Conservation (phyloP, 148 eudicot species). For the Rhododendron simsii region DNA sequence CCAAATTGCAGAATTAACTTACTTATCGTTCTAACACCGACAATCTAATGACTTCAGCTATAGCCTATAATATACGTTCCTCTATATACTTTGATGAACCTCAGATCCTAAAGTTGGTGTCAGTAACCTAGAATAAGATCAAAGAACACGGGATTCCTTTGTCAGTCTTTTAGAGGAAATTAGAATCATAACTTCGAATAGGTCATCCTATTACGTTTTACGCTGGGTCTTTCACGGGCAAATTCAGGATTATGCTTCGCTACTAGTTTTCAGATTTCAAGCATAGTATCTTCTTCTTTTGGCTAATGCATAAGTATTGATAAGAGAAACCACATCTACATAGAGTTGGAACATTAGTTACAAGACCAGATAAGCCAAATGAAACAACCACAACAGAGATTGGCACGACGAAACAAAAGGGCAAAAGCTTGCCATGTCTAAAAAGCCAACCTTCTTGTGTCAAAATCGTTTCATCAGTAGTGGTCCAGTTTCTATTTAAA, state of each 20-base stretch:
- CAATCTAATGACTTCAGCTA: not conserved
- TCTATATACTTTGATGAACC: not conserved
- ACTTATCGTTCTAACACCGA: no score
- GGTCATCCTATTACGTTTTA: not conserved
- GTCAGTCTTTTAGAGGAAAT: not conserved
- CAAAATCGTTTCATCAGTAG: not conserved
- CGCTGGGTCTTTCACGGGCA: not conserved
- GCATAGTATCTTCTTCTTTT: not conserved
- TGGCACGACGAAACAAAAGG: not conserved
- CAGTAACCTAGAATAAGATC: not conserved
- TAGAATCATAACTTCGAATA: no score
- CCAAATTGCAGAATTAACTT: not conserved
- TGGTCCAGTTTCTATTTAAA: not conserved
- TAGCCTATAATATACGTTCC: not conserved
- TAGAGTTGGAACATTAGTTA: no score
- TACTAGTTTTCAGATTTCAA: not conserved
- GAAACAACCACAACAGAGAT: not conserved
- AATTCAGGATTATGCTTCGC: not conserved
- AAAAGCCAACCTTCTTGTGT: not conserved
- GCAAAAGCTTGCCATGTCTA: not conserved
- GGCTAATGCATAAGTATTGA: not conserved
- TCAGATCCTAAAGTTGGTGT: not conserved
- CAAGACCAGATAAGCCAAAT: not conserved
- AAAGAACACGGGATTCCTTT: not conserved
- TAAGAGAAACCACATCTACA: not conserved